Evolutionary conservation across 176 grass and related monocot species (phyloP), one percentile per base, ranked within the genome.

Genomic region (Avena atlantica): DNA sequence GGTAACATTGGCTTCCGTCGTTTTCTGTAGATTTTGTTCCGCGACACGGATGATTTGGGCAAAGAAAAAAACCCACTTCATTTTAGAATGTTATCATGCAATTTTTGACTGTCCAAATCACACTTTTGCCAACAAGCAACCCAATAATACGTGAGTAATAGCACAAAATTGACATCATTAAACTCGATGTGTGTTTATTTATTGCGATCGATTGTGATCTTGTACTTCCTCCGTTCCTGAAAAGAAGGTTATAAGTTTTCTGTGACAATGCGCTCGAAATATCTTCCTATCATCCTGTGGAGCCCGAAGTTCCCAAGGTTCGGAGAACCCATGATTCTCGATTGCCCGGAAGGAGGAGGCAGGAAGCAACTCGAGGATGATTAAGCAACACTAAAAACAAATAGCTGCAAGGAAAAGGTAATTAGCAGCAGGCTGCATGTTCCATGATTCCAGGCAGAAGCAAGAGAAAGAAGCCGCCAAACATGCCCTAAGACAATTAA

Each of bases 281-380:
- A 79, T 90, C 73, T 65, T 34, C 55, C 53, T 53, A 36, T 59
- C 23, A 48, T 44, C 12, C 6, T 9, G 80, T 83, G 79, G 84
- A 82, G 63, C 63, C 63, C 27, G 36, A 29, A 78, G 62, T 3
- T 73, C 79, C 64, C 11, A n/a, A 51, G 42, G 45, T 63, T 86
- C 83, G 61, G 62, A 17, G 81, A 81, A 61, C 69, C 48, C 20
- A 72, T 78, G 73, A 67, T 13, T 78, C 42, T 51, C 36, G 55
- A 58, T 19, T 58, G 55, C 55, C 55, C 20, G 55, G 40, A 76
- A 36, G 71, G 12, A 25, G 71, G 71, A 61, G 75, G 81, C 81
- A 84, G 81, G 25, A 84, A 79, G 87, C 81, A 89, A 84, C 79
- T 64, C 13, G 9, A 66, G 11, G 8, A 47, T 42, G 25, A 16